Base-by-base conservation (phyloP, 2,329 filamentous ascomycete species). In the Neoarthrinium moseri region DNA sequence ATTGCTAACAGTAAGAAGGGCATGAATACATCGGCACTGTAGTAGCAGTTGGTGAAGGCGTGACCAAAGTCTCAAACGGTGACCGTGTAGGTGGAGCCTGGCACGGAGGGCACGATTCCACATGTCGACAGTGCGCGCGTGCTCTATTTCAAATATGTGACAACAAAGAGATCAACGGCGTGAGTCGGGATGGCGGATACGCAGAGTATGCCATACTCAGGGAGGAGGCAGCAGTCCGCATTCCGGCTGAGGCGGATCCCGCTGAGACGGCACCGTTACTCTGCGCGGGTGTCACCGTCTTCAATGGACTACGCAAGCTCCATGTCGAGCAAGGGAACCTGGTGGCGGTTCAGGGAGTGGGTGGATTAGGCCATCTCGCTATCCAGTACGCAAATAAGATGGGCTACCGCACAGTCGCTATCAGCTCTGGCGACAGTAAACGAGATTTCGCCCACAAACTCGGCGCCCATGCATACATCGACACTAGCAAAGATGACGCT, bases 341-440 rank as follows among this genome's bases (percentile, higher is more conserved):
- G 1, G 67, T 73, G 13, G 70, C 66, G 3, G 51, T 74, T 30
- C 73, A 87, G 30, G 84, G 82, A 21, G 69, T 87, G 8, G 77
- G 86, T 39, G 84, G 84, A 13, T 68, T 86, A 2, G 84, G 83
- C 2, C 83, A 87, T 60, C 62, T 87, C 17, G 83, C 81, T 1
- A 77, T 87, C 41, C 82, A 86, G 53, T 86, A 81, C 55, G 83
- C 81, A 0, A 67, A 69, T 13, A 80, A 80, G 63, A 81, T 86
- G 74, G 83, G 83, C 3, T 86, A 76, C 62, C 71, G 77, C 21
- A 78, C 85, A 10, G 72, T 83, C 5, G 83, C 83, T 21, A 52
- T 47, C 71, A 86, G 58, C 3, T 53, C 72, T 2, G 74, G 70
- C 40, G 60, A 60, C 2, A 58, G 62, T 18, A 84, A 83, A 66